Conservation (phyloP, 805 yeast species). For the Myxozyma neotropica region DNA sequence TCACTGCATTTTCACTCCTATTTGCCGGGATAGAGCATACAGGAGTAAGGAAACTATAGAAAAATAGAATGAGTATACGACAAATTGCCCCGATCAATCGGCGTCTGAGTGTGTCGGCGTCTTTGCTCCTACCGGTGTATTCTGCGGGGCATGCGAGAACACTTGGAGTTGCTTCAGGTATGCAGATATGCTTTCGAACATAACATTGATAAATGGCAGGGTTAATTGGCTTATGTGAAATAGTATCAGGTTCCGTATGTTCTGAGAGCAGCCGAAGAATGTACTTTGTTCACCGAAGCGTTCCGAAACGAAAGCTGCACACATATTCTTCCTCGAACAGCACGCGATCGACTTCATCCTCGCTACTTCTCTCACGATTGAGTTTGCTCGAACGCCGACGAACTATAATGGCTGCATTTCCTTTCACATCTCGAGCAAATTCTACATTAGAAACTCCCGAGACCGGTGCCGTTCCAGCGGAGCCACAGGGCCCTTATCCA, state of each 20-base stretch:
- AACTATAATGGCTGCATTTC: not conserved
- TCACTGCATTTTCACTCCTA: not conserved
- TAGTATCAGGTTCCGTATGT: not conserved
- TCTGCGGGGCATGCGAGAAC: constrained; percentile 5
- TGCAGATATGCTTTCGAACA: not conserved
- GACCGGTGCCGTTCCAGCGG: not conserved
- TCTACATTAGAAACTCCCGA: constrained; percentile 1
- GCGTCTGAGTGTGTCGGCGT: not conserved
- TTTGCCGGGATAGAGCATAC: not conserved
- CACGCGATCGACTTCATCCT: not conserved
- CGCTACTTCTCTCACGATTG: no score
- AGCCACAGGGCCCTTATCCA: not conserved
- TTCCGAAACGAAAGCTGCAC: constrained; percentile 2
- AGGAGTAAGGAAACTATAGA: not conserved
- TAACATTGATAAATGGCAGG: no score
- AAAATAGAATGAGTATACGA: constrained; percentile 2
- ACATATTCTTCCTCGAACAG: not conserved
- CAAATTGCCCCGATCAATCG: not conserved
- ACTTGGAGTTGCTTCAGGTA: not conserved
- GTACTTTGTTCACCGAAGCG: not conserved
- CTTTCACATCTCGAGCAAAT: not conserved
- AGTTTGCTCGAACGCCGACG: not conserved
- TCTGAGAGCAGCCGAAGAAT: not conserved
- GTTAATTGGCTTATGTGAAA: not conserved
- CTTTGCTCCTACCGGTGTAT: not conserved